These are phyloP conservation scores for Microcera coccophila DNA, from an alignment of 2,329 filamentous ascomycete species.

Conservation along the genomic window DNA sequence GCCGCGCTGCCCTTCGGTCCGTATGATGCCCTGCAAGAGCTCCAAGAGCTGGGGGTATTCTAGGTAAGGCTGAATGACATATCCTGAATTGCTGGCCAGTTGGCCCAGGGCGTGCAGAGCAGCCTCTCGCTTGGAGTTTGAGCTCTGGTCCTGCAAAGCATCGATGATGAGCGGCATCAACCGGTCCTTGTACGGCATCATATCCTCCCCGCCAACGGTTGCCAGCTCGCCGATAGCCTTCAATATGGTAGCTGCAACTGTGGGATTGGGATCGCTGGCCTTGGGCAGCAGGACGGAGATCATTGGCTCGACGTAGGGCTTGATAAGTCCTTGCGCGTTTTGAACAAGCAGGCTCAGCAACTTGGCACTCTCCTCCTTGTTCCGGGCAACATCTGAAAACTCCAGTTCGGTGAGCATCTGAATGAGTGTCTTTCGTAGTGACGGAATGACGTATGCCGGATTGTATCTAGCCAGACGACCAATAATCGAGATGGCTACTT, in stretches of 20 bases:
- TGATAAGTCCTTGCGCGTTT: conserved; percentile 88
- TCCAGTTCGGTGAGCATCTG: conserved; percentile 95
- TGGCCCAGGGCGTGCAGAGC: conserved; percentile 88
- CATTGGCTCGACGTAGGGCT: conserved; percentile 96
- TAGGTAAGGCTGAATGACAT: conserved; percentile 93
- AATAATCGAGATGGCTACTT: conserved; percentile 94
- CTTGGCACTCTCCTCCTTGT: conserved; percentile 95
- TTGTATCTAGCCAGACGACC: conserved; percentile 88
- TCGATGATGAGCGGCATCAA: conserved; percentile 95
- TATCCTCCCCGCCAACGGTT: conserved; percentile 88
- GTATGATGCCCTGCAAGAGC: conserved; percentile 89
- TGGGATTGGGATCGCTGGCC: conserved; percentile 76
- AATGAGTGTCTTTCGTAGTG: conserved; percentile 87
- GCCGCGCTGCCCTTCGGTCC: conserved; percentile 79
- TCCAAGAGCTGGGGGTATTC: conserved; percentile 93
- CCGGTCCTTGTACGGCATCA: conserved; percentile 84
- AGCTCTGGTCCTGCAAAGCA: conserved; percentile 89
- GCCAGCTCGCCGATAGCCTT: conserved; percentile 93
- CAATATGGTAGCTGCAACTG: conserved; percentile 90
- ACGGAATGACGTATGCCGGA: conserved; percentile 95
- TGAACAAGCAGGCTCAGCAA: conserved; percentile 88
- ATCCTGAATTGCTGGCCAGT: conserved; percentile 91
- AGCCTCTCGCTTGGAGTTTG: conserved; percentile 83
- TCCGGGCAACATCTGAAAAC: conserved; percentile 88
- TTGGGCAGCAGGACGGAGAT: conserved; percentile 92